phyloP scores from a whole-genome alignment of 805 yeast genomes.

The Yamadazyma philogaea region DNA sequence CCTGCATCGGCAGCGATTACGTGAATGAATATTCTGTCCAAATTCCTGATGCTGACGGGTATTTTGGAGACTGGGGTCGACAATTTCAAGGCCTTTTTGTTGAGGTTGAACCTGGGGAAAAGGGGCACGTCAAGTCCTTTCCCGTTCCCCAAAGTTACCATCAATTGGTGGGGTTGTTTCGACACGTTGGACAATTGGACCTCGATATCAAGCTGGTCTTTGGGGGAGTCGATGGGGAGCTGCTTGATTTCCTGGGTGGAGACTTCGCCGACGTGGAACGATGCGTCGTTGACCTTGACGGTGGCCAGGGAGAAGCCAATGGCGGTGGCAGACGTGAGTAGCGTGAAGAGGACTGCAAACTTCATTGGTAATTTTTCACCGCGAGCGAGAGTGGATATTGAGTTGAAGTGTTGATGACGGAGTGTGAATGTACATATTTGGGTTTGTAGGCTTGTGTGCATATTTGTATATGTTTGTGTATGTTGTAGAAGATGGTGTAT shows the following conservation, averaged over 20 bases:
- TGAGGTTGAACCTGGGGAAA: conserved; percentile 26
- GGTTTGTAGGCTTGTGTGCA: too few relatives aligned
- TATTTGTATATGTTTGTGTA: too few relatives aligned
- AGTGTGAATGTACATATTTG: too few relatives aligned
- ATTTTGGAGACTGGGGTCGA: conserved; percentile 26
- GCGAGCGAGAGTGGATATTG: neutral
- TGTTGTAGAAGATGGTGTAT: too few relatives aligned
- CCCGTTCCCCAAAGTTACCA: conserved; percentile 27
- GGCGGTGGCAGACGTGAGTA: conserved; percentile 19
- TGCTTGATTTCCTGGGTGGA: conserved; percentile 29
- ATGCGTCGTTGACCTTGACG: conserved; percentile 23
- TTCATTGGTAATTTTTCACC: conserved; percentile 5
- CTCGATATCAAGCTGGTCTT: conserved; percentile 29
- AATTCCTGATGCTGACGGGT: conserved; percentile 35
- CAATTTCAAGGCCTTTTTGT: conserved; percentile 19
- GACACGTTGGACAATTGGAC: conserved; percentile 22
- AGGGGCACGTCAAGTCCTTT: conserved; percentile 30
- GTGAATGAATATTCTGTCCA: conserved; percentile 28
- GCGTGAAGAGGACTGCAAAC: neutral
- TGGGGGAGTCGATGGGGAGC: conserved; percentile 27
- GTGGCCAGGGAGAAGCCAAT: conserved; percentile 29
- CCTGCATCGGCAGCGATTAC: conserved; percentile 30
- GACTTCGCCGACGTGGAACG: conserved; percentile 28
- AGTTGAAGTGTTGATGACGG: neutral
- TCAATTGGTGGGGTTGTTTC: conserved; percentile 33